These are phyloP conservation scores for Rhizoclosmatium sp. DNA, from an alignment of 192 early-diverging fungal species.

Conservation along the genomic window DNA sequence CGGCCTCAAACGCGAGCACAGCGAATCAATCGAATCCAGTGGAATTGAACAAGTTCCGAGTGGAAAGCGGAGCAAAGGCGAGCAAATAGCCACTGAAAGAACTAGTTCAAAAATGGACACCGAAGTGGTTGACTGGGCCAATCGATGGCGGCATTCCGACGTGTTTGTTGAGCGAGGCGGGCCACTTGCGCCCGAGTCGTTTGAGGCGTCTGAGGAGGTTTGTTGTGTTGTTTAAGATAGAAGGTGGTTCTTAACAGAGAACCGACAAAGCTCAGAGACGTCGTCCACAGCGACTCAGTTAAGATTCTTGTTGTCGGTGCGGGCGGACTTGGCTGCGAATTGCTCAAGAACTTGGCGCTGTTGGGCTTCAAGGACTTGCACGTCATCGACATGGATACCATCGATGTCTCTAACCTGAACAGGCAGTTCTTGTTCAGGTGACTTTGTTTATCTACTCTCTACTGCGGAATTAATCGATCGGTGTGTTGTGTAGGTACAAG, in stretches of 20 bases:
- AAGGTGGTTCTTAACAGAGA: no score
- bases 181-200: conserved; percentile 58
- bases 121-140: conserved; percentile 31
- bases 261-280: conserved; percentile 43
- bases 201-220: conserved; percentile 56
- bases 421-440: conserved; percentile 96
- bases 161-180: conserved; percentile 58
- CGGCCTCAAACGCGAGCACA: no score
- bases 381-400: conserved; percentile 97
- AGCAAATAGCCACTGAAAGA: no score
- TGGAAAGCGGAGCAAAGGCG: no score
- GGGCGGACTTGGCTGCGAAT: conserved; percentile 98
- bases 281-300: conserved; percentile 49
- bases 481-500: conserved; percentile 52
- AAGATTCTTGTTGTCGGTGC: conserved; percentile 64
- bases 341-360: conserved; percentile 93
- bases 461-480: neutral
- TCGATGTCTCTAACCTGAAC: conserved; percentile 98
- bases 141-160: conserved; percentile 58
- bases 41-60: no score
- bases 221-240: neutral
- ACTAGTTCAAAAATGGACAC: neutral
- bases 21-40: no score
- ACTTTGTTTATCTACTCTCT: neutral
- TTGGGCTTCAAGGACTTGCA: conserved; percentile 88